Percentiles rank a stretch among this genome's conserved stretches.
These are phyloP conservation scores for Brassica juncea DNA, from an alignment of 345 rosid species.

Conservation along the genomic window DNA sequence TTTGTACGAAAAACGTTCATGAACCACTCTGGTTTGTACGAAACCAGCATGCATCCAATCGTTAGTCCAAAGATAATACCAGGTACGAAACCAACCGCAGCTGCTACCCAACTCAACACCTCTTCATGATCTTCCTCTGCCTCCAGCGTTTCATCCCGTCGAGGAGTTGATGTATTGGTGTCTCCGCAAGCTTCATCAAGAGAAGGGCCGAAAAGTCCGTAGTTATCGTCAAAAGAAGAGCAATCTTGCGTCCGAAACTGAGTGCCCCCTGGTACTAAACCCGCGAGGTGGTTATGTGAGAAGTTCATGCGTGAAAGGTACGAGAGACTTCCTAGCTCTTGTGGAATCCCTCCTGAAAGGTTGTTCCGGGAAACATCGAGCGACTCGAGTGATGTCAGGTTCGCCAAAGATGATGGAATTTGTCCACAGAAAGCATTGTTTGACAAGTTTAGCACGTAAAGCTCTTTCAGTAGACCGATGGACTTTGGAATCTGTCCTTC, in stretches of 20 bases:
- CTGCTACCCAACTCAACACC: not conserved
- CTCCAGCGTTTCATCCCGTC: not conserved
- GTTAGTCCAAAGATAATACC: not conserved
- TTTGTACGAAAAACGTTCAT: not conserved
- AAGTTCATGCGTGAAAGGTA: not conserved
- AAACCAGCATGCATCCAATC: not conserved
- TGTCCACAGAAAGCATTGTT: not conserved
- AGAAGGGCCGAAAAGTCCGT: not conserved
- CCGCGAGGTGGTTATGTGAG: not conserved
- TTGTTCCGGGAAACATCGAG: not conserved
- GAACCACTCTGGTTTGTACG: not conserved
- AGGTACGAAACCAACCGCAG: not conserved
- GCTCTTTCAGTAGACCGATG: not conserved
- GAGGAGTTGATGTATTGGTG: not conserved
- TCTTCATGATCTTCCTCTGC: not conserved
- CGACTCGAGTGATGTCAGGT: not conserved
- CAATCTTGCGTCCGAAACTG: not conserved
- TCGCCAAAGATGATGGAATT: not conserved
- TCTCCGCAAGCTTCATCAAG: not conserved
- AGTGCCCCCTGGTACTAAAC: not conserved
- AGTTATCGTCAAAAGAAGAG: not conserved
- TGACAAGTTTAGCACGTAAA: not conserved
- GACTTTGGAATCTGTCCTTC: not conserved
- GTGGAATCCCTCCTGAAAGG: not conserved
- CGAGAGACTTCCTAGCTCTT: not conserved